These are phyloP conservation scores for Grigorovia jiainica DNA, from an alignment of 805 yeast genomes.

Conservation along the genomic window DNA sequence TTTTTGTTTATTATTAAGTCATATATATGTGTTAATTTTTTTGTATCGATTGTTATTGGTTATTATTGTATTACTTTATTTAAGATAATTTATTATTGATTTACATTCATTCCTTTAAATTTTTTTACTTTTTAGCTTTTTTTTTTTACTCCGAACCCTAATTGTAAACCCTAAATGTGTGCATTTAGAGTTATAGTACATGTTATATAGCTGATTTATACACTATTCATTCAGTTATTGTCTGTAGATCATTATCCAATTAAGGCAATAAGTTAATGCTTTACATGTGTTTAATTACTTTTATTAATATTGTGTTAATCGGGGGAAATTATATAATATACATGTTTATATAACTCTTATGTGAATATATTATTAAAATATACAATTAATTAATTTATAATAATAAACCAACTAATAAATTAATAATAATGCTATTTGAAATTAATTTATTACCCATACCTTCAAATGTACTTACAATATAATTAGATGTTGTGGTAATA, in stretches of 20 bases:
- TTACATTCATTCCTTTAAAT: too few relatives aligned
- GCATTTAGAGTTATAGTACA: too few relatives aligned
- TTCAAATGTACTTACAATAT: slow-evolving; percentile 2
- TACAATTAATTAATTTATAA: not conserved
- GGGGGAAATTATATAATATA: not conserved
- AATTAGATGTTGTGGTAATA: not conserved
- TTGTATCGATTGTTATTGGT: too few relatives aligned
- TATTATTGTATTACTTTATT: too few relatives aligned
- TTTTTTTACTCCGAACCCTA: too few relatives aligned
- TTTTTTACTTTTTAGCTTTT: too few relatives aligned
- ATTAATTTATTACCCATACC: slow-evolving; percentile 3
- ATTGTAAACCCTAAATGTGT: too few relatives aligned
- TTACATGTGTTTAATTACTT: not conserved
- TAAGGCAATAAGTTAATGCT: too few relatives aligned
- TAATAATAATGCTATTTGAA: not conserved
- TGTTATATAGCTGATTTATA: too few relatives aligned
- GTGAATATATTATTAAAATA: not conserved
- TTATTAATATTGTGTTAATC: not conserved
- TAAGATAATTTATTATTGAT: too few relatives aligned
- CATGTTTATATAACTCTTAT: not conserved
- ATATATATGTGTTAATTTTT: not conserved
- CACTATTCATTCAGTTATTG: too few relatives aligned
- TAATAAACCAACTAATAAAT: not conserved
- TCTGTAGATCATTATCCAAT: too few relatives aligned
- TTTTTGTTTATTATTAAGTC: not conserved